Base-by-base conservation (phyloP, 306 rosid genomes). In the Oemleria cerasiformis region DNA sequence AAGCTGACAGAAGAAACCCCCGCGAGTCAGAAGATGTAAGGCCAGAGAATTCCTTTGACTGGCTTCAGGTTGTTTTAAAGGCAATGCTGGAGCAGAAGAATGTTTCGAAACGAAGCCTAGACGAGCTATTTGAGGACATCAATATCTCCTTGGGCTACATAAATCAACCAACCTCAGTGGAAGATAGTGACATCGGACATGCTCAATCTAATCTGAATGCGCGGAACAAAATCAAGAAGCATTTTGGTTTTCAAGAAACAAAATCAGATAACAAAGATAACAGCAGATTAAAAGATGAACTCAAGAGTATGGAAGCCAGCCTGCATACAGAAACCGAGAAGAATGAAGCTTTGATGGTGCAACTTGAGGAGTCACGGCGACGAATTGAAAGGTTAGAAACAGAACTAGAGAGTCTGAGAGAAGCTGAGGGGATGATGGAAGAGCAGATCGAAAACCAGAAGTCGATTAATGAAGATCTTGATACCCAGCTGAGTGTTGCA, bases 1-100 rank as follows among this genome's bases (percentile, higher is more conserved):
- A 74, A 61, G 75, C 30, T 76, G 81, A 76, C 45, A 74, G 66
- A 62, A 83, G 79, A 70, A 78, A 61, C 41, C 75, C 61, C 53
- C 60, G 62, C 13, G 56, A 67, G 65, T 77, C 72, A 53, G 75
- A 71, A 59, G 70, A 65, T 65, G 34, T 21, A 65, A 74, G 62
- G 51, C 36, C 64, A 19, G 86, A 79, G 10, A 75, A 75, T 57
- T 63, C 84, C 63, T 88, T 91, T 73, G 95, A 91, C 70, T 91
- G 97, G 97, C 90, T 91, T 80, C 97, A 88, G 65, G 69, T 85
- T 77, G 95, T 88, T 82, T 73, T 86, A 68, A 82, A 84, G 11
- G 95, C 89, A 56, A 86, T 88, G 78, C 63, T 71, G 79, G 71
- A 88, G 75, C 90, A 88, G 73, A 82, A 78, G 73, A 54, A 48